Percentiles rank a stretch among this genome's conserved stretches.
Evolutionary conservation across 2,329 filamentous ascomycete species (phyloP).

Genomic region (Didymella lethalis): DNA sequence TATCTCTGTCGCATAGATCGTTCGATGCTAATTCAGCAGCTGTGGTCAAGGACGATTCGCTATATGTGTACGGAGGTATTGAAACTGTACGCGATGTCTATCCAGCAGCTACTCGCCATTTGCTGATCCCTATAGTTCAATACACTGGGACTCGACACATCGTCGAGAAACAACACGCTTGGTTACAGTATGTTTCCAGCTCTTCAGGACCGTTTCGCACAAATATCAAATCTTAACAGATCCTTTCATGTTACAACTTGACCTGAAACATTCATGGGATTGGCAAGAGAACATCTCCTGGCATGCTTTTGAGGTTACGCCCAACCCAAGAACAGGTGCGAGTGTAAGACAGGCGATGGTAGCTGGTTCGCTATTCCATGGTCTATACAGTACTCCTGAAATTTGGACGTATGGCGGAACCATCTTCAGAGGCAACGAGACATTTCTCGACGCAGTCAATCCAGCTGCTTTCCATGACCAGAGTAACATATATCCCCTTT

Average conservation of each 20-base stretch:
- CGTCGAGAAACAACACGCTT: constrained; percentile 1
- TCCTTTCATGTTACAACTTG: constrained; percentile 24
- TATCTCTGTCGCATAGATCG: not conserved
- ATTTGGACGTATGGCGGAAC: constrained; percentile 30
- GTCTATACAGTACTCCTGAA: constrained; percentile 20
- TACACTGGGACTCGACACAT: not conserved
- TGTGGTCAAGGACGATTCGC: constrained; percentile 23
- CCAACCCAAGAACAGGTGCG: constrained; percentile 25
- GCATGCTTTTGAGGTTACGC: constrained; percentile 19
- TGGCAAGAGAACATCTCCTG: constrained; percentile 30
- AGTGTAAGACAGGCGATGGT: constrained; percentile 23
- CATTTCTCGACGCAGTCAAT: constrained; percentile 17
- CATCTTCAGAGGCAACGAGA: constrained; percentile 21
- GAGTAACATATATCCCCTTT: constrained; percentile 24
- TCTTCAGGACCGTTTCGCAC: not conserved
- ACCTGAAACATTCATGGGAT: constrained; percentile 28
- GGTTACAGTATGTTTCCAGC: constrained; percentile 3
- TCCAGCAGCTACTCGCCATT: not conserved
- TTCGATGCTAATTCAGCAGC: constrained; percentile 13
- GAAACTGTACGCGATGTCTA: constrained; percentile 13
- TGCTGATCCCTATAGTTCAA: not conserved
- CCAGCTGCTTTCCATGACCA: constrained; percentile 16
- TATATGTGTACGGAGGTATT: constrained; percentile 29
- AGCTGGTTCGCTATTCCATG: constrained; percentile 28
- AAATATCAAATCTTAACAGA: constrained; percentile 14